Evolutionary conservation across 305 asterid genomes (phyloP).

Genomic region (Solanum aculeatissimum): DNA sequence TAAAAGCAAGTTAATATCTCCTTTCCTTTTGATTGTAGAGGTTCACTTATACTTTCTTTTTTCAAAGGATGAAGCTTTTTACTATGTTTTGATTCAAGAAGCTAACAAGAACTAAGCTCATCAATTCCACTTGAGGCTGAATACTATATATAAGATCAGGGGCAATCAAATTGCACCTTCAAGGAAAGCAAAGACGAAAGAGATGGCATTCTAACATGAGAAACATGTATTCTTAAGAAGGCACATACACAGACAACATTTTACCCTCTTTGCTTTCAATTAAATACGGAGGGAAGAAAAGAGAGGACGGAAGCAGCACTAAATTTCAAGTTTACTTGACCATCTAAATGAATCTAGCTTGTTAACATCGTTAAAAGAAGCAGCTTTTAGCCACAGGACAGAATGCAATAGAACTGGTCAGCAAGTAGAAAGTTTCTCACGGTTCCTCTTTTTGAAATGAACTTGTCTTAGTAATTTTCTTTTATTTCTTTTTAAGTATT

Average conservation of each 20-base stretch:
- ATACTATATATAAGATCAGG: background rate
- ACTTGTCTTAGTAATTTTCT: background rate
- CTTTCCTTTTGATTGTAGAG: background rate
- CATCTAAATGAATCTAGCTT: background rate
- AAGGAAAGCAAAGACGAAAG: background rate
- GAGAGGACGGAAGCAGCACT: background rate
- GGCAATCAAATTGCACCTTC: background rate
- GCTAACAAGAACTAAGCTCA: background rate
- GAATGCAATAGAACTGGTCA: background rate
- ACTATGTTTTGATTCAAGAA: background rate
- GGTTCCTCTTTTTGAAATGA: background rate
- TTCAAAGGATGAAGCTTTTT: background rate
- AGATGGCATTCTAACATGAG: background rate
- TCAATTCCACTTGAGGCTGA: background rate
- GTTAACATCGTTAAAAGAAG: background rate
- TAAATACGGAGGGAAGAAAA: background rate
- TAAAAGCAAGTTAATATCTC: background rate
- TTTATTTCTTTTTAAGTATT: background rate
- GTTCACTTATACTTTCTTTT: background rate
- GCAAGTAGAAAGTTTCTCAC: background rate
- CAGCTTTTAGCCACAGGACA: background rate
- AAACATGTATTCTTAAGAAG: background rate
- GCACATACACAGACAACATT: background rate
- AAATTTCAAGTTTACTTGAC: background rate
- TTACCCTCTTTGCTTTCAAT: background rate